These are phyloP conservation scores for Penicillium sp. DNA, from an alignment of 2,329 filamentous ascomycete species.

Conservation along the genomic window DNA sequence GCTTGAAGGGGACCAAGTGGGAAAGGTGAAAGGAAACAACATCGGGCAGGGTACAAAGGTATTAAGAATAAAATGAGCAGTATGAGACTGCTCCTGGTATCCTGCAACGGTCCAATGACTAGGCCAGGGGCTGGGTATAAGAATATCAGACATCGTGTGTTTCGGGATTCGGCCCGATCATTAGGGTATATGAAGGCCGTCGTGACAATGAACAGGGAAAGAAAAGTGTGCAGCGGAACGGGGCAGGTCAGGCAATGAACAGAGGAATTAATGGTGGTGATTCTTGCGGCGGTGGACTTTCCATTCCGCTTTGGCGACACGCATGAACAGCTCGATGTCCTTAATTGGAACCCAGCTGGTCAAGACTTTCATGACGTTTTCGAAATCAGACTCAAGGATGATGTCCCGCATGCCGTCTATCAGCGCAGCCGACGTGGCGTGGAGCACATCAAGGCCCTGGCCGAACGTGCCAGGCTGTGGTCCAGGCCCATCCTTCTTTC, in stretches of 20 bases:
- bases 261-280: slow-evolving; percentile 4
- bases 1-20: not conserved
- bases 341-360: slow-evolving; percentile 92
- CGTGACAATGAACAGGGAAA: slow-evolving; percentile 11
- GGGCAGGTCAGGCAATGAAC: not conserved
- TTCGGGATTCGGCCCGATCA: slow-evolving; percentile 16
- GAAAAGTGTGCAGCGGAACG: not conserved
- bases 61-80: slow-evolving; percentile 5
- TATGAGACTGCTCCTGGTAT: not conserved
- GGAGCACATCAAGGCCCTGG: slow-evolving; percentile 77
- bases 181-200: slow-evolving; percentile 24
- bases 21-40: not conserved
- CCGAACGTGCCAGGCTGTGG: slow-evolving; percentile 46
- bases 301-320: slow-evolving; percentile 83
- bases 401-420: slow-evolving; percentile 89
- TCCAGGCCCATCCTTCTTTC: slow-evolving; percentile 16
- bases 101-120: slow-evolving; percentile 2
- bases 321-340: slow-evolving; percentile 91
- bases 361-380: slow-evolving; percentile 95
- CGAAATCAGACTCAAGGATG: slow-evolving; percentile 88
- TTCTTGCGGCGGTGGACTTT: slow-evolving; percentile 61
- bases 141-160: slow-evolving; percentile 18
- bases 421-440: slow-evolving; percentile 84
- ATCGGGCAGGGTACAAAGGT: not conserved
- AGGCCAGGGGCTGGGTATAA: slow-evolving; percentile 17